Base-by-base conservation (phyloP, 345 rosid species). In the Diplotaxis tenuifolia region DNA sequence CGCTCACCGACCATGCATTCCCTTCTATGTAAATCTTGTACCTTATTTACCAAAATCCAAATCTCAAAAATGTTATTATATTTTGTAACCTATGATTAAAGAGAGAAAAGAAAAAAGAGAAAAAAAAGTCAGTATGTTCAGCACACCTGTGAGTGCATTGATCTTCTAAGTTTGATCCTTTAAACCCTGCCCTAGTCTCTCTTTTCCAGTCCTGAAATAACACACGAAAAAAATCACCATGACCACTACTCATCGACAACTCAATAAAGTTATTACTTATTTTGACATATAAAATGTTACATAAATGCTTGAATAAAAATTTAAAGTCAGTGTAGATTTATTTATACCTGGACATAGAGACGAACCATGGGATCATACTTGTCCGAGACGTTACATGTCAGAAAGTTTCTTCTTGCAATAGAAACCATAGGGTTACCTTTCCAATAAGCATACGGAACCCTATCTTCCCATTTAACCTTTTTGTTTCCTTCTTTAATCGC, bases 391-490 rank as follows among this genome's bases (percentile, higher is more conserved):
- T 85, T 84, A 79, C 96, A 90, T 59, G 19, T 80, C 83, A 86
- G 65, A 16, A 90, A 86, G 21, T 88, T 80, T 32, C 5, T 27
- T 59, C 96, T 82, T 4, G 52, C 31, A 1, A 5, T 14, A 22
- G 85, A 73, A 15, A 84, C 88, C 12, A 5, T 0, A 16, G 90
- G 87, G 72, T 88, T 88, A 20, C 93, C 93, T 79, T 79, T 88
- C 96, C 96, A 89, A 21, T 83, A 86, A 38, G 92, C 96, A 6
- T 82, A 84, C 12, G 92, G 89, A 61, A 21, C 53, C 60, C 96
- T 80, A 8, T 89, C 88, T 79, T 74, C 77, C 97, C 97, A 92
- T 69, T 75, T 58, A 5, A 58, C 84, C 42, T 62, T 81, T 28
- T 63, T 72, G 62, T 78, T 89, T n/a, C 89, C 88, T 72, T 79